phyloP scores from a whole-genome alignment of 2,329 filamentous ascomycete genomes.

The Westerdykella ornata region DNA sequence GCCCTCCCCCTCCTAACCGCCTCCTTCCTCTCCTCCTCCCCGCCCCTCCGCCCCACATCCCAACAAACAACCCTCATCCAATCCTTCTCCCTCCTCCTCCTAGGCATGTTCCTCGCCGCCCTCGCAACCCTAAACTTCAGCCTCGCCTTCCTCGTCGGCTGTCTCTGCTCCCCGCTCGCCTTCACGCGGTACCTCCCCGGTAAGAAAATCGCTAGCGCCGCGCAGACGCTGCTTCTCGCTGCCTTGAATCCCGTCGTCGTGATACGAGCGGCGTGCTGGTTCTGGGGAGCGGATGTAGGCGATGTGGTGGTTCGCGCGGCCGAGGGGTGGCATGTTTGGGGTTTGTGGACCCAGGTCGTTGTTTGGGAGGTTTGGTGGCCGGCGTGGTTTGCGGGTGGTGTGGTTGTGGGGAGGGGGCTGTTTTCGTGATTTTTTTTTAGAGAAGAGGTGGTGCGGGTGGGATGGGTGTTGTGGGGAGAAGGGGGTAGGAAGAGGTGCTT shows the following conservation, averaged over 20 bases:
- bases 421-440: slow-evolving; percentile 3
- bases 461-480: too few species aligned
- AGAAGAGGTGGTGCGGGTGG: too few species aligned
- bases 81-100: slow-evolving; percentile 83
- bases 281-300: slow-evolving; percentile 37
- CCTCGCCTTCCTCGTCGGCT: slow-evolving; percentile 74
- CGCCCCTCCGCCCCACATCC: slow-evolving; percentile 44
- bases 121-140: slow-evolving; percentile 96
- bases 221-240: slow-evolving; percentile 17
- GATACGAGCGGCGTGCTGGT: slow-evolving; percentile 19
- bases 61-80: slow-evolving; percentile 76
- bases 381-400: slow-evolving; percentile 64
- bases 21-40: slow-evolving; percentile 30
- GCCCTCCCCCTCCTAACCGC: slow-evolving; percentile 29
- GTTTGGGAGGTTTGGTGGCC: slow-evolving; percentile 98
- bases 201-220: slow-evolving; percentile 6
- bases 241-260: slow-evolving; percentile 32
- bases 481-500: too few species aligned
- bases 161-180: slow-evolving; percentile 71
- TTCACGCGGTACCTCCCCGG: slow-evolving; percentile 51
- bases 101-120: slow-evolving; percentile 86
- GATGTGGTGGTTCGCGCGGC: slow-evolving; percentile 64
- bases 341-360: slow-evolving; percentile 80
- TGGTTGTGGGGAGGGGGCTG: slow-evolving; percentile 25
- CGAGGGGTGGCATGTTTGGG: slow-evolving; percentile 84